Percentiles rank a stretch among this genome's conserved stretches.
phyloP scores from a whole-genome alignment of 2,329 filamentous ascomycete genomes.

The Balansia obtecta region DNA sequence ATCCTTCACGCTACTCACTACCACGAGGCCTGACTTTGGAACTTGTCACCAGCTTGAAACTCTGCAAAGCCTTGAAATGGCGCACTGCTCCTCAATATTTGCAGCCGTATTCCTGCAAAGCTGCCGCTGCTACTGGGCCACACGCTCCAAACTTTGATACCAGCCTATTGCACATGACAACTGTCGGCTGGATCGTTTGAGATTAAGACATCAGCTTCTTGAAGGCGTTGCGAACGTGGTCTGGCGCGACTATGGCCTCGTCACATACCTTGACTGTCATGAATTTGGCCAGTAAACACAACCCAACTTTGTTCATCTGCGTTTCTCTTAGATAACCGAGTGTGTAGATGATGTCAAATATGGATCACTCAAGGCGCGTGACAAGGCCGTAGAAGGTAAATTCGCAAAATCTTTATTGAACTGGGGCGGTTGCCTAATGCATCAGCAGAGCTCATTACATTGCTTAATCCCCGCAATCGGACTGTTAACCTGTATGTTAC shows the following conservation, averaged over 20 bases:
- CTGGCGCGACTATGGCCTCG: constrained; percentile 17
- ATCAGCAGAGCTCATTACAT: constrained; percentile 22
- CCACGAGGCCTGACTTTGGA: no score
- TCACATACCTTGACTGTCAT: constrained; percentile 22
- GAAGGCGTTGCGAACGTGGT: background rate
- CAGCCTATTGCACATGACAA: background rate
- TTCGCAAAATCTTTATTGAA: background rate
- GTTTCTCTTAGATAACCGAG: constrained; percentile 7
- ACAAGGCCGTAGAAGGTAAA: constrained; percentile 29
- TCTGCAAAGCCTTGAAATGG: background rate
- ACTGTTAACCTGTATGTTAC: constrained; percentile 24
- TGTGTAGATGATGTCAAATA: constrained; percentile 21
- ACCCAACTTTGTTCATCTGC: background rate
- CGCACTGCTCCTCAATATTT: background rate
- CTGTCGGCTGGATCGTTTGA: background rate
- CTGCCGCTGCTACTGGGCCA: background rate
- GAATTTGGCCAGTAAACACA: constrained; percentile 20
- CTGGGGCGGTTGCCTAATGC: background rate
- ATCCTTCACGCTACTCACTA: no score
- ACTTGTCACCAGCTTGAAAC: background rate
- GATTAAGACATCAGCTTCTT: background rate
- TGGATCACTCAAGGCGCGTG: constrained; percentile 24
- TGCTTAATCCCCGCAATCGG: constrained; percentile 25
- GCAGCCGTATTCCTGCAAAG: background rate
- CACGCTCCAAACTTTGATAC: background rate